phyloP scores from a whole-genome alignment of 2,329 filamentous ascomycete species.

The Ramularia endophylla region DNA sequence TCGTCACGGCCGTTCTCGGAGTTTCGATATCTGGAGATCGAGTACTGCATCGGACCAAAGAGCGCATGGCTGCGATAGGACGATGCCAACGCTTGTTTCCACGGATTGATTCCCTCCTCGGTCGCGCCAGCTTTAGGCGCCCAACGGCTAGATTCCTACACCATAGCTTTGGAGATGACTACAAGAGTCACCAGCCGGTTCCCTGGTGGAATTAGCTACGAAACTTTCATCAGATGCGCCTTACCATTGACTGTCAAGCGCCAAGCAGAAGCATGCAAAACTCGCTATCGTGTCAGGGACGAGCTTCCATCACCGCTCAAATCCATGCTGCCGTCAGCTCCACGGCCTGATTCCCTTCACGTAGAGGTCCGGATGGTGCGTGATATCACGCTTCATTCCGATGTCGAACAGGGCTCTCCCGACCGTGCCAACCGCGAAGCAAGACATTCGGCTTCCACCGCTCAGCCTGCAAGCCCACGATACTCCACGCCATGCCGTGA shows the following conservation, averaged over 20 bases:
- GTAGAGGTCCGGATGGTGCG: conserved; percentile 8
- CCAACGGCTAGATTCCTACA: conserved; percentile 19
- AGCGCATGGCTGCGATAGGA: conserved; percentile 18
- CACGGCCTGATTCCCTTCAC: background rate
- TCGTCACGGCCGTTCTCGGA: conserved; percentile 5
- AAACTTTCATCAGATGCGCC: conserved; percentile 18
- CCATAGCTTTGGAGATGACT: conserved; percentile 19
- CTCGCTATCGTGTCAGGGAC: background rate
- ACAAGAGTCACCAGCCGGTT: conserved; percentile 15
- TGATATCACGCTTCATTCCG: background rate
- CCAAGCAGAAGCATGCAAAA: conserved; percentile 15
- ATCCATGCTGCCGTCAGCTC: conserved; percentile 2
- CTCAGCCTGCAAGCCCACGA: background rate
- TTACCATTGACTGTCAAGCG: conserved; percentile 23
- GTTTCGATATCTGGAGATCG: conserved; percentile 8
- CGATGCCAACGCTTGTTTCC: conserved; percentile 10
- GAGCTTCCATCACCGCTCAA: conserved; percentile 9
- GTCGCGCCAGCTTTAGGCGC: conserved; percentile 16
- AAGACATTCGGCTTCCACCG: background rate
- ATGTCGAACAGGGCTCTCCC: background rate
- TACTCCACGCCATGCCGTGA: background rate
- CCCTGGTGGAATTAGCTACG: conserved; percentile 14
- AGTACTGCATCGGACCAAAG: conserved; percentile 15
- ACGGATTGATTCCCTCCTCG: conserved; percentile 13
- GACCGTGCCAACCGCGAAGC: background rate